Base-by-base conservation (phyloP, 2,329 filamentous ascomycete genomes). In the Colletotrichum sp. region DNA sequence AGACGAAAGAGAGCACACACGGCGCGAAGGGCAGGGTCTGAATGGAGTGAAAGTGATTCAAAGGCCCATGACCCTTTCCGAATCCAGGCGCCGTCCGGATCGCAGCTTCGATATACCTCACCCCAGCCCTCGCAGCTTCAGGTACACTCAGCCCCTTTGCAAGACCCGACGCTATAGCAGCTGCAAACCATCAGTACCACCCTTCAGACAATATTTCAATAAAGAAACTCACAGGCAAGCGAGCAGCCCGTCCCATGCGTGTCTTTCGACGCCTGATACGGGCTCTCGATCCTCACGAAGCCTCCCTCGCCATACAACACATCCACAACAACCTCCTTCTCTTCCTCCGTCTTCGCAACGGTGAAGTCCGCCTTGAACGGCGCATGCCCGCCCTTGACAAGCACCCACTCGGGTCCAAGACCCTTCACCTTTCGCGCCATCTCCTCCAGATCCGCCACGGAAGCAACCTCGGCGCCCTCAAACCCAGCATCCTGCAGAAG, bases 231-330 rank as follows among this genome's bases (percentile, higher is more conserved):
- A 95, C 93, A 98, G 55, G 97, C 97, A 76, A 99, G 89, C 12
- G 96, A 98, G 82, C 97, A 99, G 6, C 97, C 97, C 0, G 97
- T 99, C 1, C 97, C 97, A 81, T 99, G 97, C 0, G 96, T 99
- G 81, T 96, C 96, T 76, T 89, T 93, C 10, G 94, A 95, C 12
- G 89, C 85, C 77, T 95, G 89, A 81, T 94, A 98, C 6, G 89
- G 88, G 52, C 92, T 94, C 83, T 96, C 90, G 65, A 98, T 90
- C 52, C 92, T 86, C 2, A 92, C 87, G 0, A 90, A 83, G 0
- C 86, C 87, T 1, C 89, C 89, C 0, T 84, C 85, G 8, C 95
- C 94, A 59, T 92, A 92, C 7, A 98, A 89, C 5, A 98, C 89
- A 81, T 99, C 95, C 32, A 98, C 89, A 2, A 98, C 92, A 3